Percentiles rank a stretch among this genome's conserved stretches.
These are phyloP conservation scores for Diutina scorzettiae DNA, from an alignment of 1,139 yeast species.

Conservation along the genomic window DNA sequence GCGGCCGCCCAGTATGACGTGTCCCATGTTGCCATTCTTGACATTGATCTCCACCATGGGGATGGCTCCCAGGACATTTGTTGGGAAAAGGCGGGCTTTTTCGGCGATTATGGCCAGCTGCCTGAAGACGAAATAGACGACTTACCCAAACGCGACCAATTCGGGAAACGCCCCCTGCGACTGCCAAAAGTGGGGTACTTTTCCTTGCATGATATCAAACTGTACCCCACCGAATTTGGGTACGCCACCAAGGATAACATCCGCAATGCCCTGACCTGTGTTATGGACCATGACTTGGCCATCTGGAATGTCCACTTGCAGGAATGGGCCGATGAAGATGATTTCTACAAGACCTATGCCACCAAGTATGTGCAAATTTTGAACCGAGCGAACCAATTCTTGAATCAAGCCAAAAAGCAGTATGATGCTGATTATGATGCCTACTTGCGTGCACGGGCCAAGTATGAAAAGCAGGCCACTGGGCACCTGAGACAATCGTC, in stretches of 20 bases:
- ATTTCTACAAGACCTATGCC: conserved; percentile 54
- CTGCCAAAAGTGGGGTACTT: conserved; percentile 70
- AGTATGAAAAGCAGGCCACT: conserved; percentile 14
- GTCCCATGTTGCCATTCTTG: conserved; percentile 74
- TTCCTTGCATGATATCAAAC: conserved; percentile 75
- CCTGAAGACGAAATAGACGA: conserved; percentile 20
- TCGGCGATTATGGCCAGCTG: conserved; percentile 35
- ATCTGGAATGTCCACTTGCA: conserved; percentile 82
- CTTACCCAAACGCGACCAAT: conserved; percentile 31
- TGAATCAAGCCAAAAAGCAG: conserved; percentile 36
- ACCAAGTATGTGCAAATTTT: conserved; percentile 51
- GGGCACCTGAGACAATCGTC: not conserved
- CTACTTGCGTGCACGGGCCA: conserved; percentile 18
- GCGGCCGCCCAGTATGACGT: conserved; percentile 54
- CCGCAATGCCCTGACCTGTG: conserved; percentile 69
- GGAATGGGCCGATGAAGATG: conserved; percentile 49
- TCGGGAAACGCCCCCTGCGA: conserved; percentile 40
- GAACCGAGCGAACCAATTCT: conserved; percentile 57
- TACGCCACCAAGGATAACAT: conserved; percentile 64
- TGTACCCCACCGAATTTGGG: conserved; percentile 77
- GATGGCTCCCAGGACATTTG: conserved; percentile 86
- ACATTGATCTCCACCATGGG: conserved; percentile 85
- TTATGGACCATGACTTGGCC: conserved; percentile 67
- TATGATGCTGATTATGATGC: conserved; percentile 28
- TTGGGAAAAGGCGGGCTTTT: conserved; percentile 65